Conservation (phyloP, 768 basidiomycete genomes). For the Cystofilobasidium bisporidii region DNA sequence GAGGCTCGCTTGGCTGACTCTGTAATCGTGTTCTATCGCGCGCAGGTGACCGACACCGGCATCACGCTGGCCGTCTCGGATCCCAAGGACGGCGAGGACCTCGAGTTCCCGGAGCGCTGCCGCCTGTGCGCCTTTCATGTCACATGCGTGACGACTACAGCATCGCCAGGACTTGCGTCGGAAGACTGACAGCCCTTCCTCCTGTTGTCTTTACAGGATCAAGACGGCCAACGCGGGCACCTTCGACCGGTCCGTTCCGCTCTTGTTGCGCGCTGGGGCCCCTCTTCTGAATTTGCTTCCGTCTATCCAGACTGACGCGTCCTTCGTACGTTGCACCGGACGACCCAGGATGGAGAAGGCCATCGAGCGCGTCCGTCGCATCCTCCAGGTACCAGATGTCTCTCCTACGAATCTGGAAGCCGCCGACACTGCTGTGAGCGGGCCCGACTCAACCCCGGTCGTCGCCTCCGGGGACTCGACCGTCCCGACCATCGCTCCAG, state of each 20-base stretch:
- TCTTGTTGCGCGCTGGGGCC: no score
- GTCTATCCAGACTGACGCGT: not conserved
- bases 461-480: no score
- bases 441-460: no score
- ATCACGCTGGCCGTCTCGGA: conserved; percentile 64
- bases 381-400: conserved; percentile 1
- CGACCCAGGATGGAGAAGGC: conserved; percentile 73
- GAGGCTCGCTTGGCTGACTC: no score
- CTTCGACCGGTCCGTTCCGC: conserved; percentile 57
- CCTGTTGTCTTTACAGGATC: conserved; percentile 40
- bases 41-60: conserved; percentile 67
- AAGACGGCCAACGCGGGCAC: conserved; percentile 90
- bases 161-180: not conserved
- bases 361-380: conserved; percentile 48
- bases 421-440: no score
- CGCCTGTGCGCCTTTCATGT: conserved; percentile 52
- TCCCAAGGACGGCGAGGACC: conserved; percentile 53
- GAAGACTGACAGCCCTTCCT: not conserved
- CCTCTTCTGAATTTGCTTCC: conserved; percentile 2
- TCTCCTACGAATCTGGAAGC: no score
- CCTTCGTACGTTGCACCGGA: not conserved
- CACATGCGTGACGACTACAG: no score
- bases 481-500: no score
- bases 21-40: not conserved
- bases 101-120: conserved; percentile 76